phyloP scores from a whole-genome alignment of 1,284 basidiomycete species.

The Sanghuangporus sanghuang region DNA sequence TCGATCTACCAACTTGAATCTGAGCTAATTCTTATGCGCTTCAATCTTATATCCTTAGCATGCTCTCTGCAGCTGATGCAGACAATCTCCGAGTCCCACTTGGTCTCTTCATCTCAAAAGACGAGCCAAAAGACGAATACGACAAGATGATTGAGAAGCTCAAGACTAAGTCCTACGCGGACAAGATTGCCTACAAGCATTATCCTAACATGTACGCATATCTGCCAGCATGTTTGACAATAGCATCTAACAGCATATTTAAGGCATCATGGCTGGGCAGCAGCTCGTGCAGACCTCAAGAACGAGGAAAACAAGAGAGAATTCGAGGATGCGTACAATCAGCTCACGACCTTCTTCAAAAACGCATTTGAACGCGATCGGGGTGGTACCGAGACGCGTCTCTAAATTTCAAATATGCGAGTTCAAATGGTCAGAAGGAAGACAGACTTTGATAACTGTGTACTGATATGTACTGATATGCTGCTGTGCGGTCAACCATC shows the following conservation, averaged over 20 bases:
- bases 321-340: conserved; percentile 60
- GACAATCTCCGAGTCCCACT: conserved; percentile 48
- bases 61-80: conserved; percentile 53
- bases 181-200: conserved; percentile 49
- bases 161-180: conserved; percentile 45
- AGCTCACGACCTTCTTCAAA: conserved; percentile 47
- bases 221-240: not conserved
- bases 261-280: conserved; percentile 71
- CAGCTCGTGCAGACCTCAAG: conserved; percentile 60
- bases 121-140: conserved; percentile 55
- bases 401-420: not conserved
- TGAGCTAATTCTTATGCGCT: not conserved
- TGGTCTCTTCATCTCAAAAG: conserved; percentile 55
- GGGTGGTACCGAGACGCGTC: conserved; percentile 6
- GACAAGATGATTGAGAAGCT: conserved; percentile 47
- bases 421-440: not conserved
- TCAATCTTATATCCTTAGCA: conserved; percentile 31
- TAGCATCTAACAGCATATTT: conserved; percentile 9
- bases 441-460: not conserved
- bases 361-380: conserved; percentile 20
- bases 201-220: conserved; percentile 45
- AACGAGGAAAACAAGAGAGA: conserved; percentile 60
- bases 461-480: not conserved
- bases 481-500: not conserved
- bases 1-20: not conserved